Evolutionary conservation across 768 basidiomycete genomes (phyloP).

Genomic region (Russula olivacea): DNA sequence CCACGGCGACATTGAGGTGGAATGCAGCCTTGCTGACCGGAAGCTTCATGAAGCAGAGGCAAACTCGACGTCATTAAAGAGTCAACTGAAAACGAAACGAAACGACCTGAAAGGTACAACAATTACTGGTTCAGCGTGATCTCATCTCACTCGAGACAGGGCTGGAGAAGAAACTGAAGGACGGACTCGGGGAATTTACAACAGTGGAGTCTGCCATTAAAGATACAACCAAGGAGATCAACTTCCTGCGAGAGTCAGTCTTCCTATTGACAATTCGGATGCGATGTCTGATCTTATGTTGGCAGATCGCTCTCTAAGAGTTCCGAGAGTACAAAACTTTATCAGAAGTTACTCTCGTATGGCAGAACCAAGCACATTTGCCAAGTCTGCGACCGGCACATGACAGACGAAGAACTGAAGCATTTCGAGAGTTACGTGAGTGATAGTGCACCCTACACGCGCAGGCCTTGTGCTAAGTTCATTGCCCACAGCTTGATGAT

Average conservation of each 20-base stretch:
- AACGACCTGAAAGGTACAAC: slow-evolving; percentile 56
- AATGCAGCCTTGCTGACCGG: slow-evolving; percentile 44
- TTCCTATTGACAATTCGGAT: slow-evolving; percentile 3
- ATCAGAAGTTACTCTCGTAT: slow-evolving; percentile 46
- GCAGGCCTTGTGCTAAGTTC: background rate
- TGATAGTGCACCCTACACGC: background rate
- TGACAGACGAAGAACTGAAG: slow-evolving; percentile 48
- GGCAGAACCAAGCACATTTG: slow-evolving; percentile 68
- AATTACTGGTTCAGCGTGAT: background rate
- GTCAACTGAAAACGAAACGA: slow-evolving; percentile 55
- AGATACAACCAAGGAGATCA: slow-evolving; percentile 41
- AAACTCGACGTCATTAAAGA: slow-evolving; percentile 51
- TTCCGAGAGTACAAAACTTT: slow-evolving; percentile 43
- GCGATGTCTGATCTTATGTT: slow-evolving; percentile 1
- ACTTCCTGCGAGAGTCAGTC: slow-evolving; percentile 41
- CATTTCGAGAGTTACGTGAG: slow-evolving; percentile 58
- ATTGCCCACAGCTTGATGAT: slow-evolving; percentile 49
- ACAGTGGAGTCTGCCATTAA: slow-evolving; percentile 46
- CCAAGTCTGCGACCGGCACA: slow-evolving; percentile 64
- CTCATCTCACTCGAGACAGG: slow-evolving; percentile 31
- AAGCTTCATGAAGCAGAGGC: slow-evolving; percentile 60
- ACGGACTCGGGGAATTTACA: slow-evolving; percentile 37
- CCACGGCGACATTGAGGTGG: slow-evolving; percentile 41
- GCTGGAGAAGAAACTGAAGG: slow-evolving; percentile 44
- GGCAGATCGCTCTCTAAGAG: slow-evolving; percentile 29